A percentile compares a stretch with the other conserved stretches of the same genome.
Evolutionary conservation across 208 protist species (phyloP).

Genomic region (Acanthamoeba healyi): DNA sequence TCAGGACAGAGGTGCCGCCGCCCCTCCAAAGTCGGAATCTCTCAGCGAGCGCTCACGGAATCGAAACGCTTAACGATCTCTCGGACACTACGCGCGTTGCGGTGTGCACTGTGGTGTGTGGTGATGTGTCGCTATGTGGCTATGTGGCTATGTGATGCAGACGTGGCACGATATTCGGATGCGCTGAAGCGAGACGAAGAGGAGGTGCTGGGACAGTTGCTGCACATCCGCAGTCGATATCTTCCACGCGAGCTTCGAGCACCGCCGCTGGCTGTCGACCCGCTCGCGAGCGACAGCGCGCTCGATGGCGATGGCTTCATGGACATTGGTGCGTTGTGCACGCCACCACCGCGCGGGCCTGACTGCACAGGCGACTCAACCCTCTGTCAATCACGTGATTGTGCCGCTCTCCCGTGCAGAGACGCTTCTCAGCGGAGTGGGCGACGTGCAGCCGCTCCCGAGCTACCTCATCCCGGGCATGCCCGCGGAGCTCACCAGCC

Average conservation of each 20-base stretch:
- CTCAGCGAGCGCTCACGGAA: no score
- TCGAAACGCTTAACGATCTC: no score
- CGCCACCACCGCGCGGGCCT: not conserved
- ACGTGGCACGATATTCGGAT: slow-evolving; percentile 36
- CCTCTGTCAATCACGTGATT: no score
- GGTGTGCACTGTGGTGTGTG: not conserved
- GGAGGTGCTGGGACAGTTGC: not conserved
- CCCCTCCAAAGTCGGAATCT: no score
- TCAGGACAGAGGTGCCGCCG: not conserved
- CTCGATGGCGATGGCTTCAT: not conserved
- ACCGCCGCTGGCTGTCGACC: not conserved
- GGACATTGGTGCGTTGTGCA: not conserved
- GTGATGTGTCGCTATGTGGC: not conserved
- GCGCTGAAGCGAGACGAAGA: not conserved
- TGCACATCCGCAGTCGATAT: slow-evolving; percentile 30
- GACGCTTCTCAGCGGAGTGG: not conserved
- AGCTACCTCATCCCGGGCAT: not conserved
- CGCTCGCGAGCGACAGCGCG: not conserved
- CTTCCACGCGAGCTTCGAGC: slow-evolving; percentile 23
- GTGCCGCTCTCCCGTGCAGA: not conserved
- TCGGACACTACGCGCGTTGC: no score
- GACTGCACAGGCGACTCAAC: not conserved
- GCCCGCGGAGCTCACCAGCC: not conserved
- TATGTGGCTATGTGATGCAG: not conserved
- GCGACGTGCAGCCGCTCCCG: not conserved